Conservation (phyloP, 2,329 filamentous ascomycete genomes). For the Fusarium ambrosium region DNA sequence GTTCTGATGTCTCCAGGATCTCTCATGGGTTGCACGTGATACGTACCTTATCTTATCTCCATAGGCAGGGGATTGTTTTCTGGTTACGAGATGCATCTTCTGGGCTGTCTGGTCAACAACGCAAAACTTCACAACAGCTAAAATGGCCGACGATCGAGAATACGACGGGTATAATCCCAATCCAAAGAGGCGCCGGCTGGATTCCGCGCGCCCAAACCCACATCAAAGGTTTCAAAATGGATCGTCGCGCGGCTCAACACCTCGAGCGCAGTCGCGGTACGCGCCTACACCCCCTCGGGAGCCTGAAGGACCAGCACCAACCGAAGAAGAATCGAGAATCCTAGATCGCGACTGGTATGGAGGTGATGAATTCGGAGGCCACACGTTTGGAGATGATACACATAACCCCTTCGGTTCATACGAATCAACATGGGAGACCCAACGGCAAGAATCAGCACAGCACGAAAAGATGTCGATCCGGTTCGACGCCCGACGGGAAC, state of each 20-base stretch:
- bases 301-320: slow-evolving; percentile 69
- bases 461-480: slow-evolving; percentile 84
- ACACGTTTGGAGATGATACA: slow-evolving; percentile 90
- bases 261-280: slow-evolving; percentile 55
- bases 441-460: slow-evolving; percentile 82
- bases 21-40: not conserved
- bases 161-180: slow-evolving; percentile 57
- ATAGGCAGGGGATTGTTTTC: not conserved
- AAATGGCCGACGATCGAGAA: slow-evolving; percentile 54
- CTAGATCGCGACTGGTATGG: slow-evolving; percentile 95
- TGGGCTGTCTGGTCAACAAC: not conserved
- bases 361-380: slow-evolving; percentile 83
- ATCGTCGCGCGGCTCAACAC: slow-evolving; percentile 52
- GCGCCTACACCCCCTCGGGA: slow-evolving; percentile 56
- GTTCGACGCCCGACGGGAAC: slow-evolving; percentile 77
- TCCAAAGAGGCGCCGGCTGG: slow-evolving; percentile 56
- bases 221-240: slow-evolving; percentile 49
- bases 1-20: no score
- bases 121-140: slow-evolving; percentile 8
- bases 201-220: slow-evolving; percentile 46
- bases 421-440: slow-evolving; percentile 79
- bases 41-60: not conserved
- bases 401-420: slow-evolving; percentile 91
- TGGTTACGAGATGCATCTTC: not conserved
- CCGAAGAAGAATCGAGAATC: slow-evolving; percentile 78